phyloP scores from a whole-genome alignment of 148 eudicot species.

The Rhododendron griersonianum region DNA sequence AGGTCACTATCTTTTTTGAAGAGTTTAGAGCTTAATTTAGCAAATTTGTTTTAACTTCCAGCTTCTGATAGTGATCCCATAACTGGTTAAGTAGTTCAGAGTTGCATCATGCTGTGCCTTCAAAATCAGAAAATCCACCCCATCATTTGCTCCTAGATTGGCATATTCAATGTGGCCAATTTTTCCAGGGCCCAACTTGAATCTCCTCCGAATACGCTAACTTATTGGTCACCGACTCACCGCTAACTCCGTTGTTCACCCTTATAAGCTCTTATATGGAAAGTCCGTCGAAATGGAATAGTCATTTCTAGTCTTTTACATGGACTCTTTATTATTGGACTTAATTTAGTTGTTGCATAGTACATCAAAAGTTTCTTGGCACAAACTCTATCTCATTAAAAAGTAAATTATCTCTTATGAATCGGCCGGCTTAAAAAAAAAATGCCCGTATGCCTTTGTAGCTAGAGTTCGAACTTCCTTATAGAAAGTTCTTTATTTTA shows the following conservation, averaged over 20 bases:
- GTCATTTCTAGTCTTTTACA: not conserved
- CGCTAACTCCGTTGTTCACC: not conserved
- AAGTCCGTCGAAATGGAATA: not conserved
- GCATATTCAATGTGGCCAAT: not conserved
- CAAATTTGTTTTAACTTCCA: slow-evolving; percentile 14
- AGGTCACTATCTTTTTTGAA: slow-evolving; percentile 15
- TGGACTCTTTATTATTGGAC: not conserved
- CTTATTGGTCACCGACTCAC: not conserved
- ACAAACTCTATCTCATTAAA: no score
- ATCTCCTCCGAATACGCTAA: not conserved
- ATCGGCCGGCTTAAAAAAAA: no score
- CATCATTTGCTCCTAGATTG: not conserved
- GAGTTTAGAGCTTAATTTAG: not conserved
- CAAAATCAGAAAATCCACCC: not conserved
- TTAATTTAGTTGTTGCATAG: not conserved
- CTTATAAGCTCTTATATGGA: not conserved
- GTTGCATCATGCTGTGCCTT: not conserved
- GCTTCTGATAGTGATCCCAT: slow-evolving; percentile 7
- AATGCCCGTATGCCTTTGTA: no score
- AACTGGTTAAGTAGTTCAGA: not conserved
- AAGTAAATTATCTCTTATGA: no score
- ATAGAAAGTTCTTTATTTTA: no score
- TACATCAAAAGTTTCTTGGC: not conserved
- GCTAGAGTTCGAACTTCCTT: no score
- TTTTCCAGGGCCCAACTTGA: not conserved